Evolutionary conservation across 1,284 basidiomycete genomes (phyloP), one percentile per base, ranked within the genome.

Genomic region (Hemileia vastatrix): DNA sequence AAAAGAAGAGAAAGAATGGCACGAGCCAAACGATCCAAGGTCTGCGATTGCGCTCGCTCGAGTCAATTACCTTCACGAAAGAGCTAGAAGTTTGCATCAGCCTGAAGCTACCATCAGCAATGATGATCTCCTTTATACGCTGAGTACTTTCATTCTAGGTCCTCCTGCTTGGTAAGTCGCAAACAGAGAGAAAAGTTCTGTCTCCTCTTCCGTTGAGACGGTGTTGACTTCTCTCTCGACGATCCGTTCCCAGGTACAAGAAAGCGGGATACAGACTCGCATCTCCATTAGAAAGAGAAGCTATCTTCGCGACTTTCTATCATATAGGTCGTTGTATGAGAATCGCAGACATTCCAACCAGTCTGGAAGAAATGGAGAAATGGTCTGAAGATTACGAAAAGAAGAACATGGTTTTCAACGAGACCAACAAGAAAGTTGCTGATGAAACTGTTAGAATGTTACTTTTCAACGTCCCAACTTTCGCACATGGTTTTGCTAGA

Each of bases 81-180:
- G 56, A 21, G 43, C 56, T 32, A 32, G 45, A 18, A 19, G 13
- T 11, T 21, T 57, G 11, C 56, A 47, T 24, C 19, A 19, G n/a
- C 56, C 43, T 6, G 9, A 48, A 15, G 56, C 47, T 8, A 44
- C 56, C 2, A 68, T 70, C 55, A 63, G 61, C 49, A 70, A 70
- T 49, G 61, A 68, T 52, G 68, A 70, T 19, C 57, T 70, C 2
- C 53, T 68, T 6, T 68, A 68, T 27, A 70, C 68, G 2, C 66
- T 70, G 8, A 59, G 59, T 13, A 64, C 64, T 3, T 70, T 70
- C 27, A 47, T 68, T 32, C 49, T 64, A 8, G 67, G 66, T 31
- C 68, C 68, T 0, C 31, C 52, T 19, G 31, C 18, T 1, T 57
- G 50, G 56, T 53, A 15, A 53, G 51, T 31, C 51, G 18, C 27